Evolutionary conservation across 148 eudicot genomes (phyloP), one percentile per base, ranked within the genome.

Genomic region (Diospyros kaki): DNA sequence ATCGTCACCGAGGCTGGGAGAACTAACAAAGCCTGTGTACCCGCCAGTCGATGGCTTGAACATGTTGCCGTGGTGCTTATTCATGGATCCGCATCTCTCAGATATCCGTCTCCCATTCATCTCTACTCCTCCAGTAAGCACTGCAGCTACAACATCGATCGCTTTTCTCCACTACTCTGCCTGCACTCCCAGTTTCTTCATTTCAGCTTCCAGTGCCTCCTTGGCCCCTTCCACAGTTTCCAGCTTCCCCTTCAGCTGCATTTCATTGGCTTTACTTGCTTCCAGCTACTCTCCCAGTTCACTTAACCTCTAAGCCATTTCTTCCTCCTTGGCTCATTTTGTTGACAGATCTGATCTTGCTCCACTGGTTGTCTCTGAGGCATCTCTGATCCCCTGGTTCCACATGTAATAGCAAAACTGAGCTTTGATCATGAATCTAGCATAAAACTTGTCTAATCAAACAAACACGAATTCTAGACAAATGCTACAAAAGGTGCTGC

Each of bases 131-230:
- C 86, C 92, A 42, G 91, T 79, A 12, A 92, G 86, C 68, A 92
- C 86, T 6, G 89, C 76, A 2, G 97, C 97, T n/a, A 95, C 97
- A 54, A 93, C 97, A 76, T 92, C 95, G 1, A 93, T 95, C 0
- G 98, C 98, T 78, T 95, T 95, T 70, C n/a, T 86, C 98, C 98
- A 95, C 67, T 95, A 97, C 83, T 95, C 97, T 2, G 28, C 0
- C 0, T 28, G 28, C 28, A 28, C 28, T 28, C 28, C 0, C 28
- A 28, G 28, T 28, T 28, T 96, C 90, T 71, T 92, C 94, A 89
- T 89, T 84, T 89, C 94, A 0, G 48, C 48, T 79, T 77, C 53
- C 28, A 28, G 28, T 28, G 28, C 28, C 28, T 28, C 28, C 28
- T 28, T 28, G 0, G 28, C 28, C 28, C 28, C 28, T 28, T 28